phyloP scores from a whole-genome alignment of 768 basidiomycete genomes.

The Naganishia antarctica region DNA sequence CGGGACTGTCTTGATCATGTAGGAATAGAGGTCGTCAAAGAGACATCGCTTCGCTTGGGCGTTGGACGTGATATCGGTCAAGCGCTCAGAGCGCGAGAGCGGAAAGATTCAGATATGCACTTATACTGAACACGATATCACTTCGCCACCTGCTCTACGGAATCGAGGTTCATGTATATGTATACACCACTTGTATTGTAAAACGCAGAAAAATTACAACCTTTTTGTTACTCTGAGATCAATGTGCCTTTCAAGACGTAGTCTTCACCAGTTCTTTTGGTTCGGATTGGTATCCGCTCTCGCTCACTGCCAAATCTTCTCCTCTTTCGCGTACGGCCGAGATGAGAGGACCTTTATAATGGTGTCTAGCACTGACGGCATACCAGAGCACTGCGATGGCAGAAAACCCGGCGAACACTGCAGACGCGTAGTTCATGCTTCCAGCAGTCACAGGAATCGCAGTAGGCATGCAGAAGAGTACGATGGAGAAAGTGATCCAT shows the following conservation, averaged over 20 bases:
- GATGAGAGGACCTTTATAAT: constrained; percentile 26
- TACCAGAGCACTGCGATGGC: constrained; percentile 62
- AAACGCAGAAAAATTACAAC: too few species aligned
- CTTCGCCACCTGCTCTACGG: too few species aligned
- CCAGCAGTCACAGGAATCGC: constrained; percentile 39
- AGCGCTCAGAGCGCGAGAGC: too few species aligned
- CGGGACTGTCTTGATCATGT: too few species aligned
- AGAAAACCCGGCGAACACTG: constrained; percentile 63
- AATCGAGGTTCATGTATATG: too few species aligned
- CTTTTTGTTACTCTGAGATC: too few species aligned
- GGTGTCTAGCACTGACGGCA: constrained; percentile 55
- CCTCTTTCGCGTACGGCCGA: constrained; percentile 3
- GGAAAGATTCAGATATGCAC: too few species aligned
- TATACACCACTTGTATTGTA: too few species aligned
- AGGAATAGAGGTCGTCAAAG: too few species aligned
- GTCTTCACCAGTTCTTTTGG: constrained; percentile 12
- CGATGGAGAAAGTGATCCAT: constrained; percentile 62
- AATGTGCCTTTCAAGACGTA: not conserved
- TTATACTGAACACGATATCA: too few species aligned
- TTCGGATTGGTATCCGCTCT: constrained; percentile 6
- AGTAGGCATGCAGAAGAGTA: constrained; percentile 63
- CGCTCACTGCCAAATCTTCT: not conserved
- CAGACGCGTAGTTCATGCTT: constrained; percentile 58
- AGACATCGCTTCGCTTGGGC: too few species aligned
- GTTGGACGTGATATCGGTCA: too few species aligned